Evolutionary conservation across 345 rosid genomes (phyloP), one percentile per base, ranked within the genome.

Genomic region (Luvunga scandens): DNA sequence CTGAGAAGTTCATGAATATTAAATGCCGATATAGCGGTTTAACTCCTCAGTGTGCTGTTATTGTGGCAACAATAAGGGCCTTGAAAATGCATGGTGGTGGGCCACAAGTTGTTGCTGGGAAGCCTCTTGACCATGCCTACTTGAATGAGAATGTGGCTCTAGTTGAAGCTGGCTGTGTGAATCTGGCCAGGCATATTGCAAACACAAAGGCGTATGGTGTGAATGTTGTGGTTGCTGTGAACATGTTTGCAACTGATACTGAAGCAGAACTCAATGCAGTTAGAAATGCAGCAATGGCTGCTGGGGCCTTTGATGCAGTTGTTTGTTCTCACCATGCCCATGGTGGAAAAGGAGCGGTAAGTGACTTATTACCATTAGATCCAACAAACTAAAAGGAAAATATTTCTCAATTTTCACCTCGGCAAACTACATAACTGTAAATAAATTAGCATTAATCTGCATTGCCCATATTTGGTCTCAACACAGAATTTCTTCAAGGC

Each of bases 41-140:
- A 77, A 90, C 79, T 65, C 98, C 98, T 66, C 99, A 96, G 70
- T 96, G 98, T 84, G 98, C 98, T 55, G 84, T 96, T 83, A 93
- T 96, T 72, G 99, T 96, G 77, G 99, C 98, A 16, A 96, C 99
- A 0, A 88, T 96, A 75, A 90, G 99, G 82, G 99, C 98, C 79
- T 88, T 94, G 91, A 96, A 96, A 82, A 94, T 96, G 99, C 99
- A 96, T 72, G 99, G 99, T 61, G 99, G 98, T 30, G 99, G 99
- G 24, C 99, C 98, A 72, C 84, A 82, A 74, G 99, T 94, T 80
- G 94, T 90, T 77, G 99, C 99, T 45, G 99, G 99, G 86, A 96
- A 89, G 84, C 98, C 99, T 79, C 98, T 96, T 50, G 94, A 96
- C 82, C 88, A 56, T 67, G 97, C 98, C 24, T 96, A 96, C 82